Evolutionary conservation across 148 eudicot species (phyloP), one percentile per base, ranked within the genome.

Genomic region (Cornus controversa): DNA sequence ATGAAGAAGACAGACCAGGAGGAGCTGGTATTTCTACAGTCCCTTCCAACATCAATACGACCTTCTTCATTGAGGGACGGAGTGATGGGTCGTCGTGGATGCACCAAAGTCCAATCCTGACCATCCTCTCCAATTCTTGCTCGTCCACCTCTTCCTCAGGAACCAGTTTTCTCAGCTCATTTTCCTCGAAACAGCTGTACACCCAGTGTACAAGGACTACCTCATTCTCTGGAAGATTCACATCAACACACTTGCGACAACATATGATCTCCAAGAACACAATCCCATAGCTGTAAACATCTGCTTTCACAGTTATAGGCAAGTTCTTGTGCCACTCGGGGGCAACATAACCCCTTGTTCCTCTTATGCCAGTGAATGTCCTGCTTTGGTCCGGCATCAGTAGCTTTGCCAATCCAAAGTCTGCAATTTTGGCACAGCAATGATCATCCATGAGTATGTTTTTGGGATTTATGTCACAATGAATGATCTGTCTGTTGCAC

Each of bases 301-400:
- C 40, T 0, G 13, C 70, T 67, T 26, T 67, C 1, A 8, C 40
- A 1, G 40, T 67, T 67, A 67, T 15, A 7, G 40, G 34, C 40
- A 27, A 27, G 2, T 18, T 50, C 57, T 20, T 50, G 18, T 50
- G 20, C 57, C 20, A 50, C 57, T 50, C 20, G 2, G 57, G 82
- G 25, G 82, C 82, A 54, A 79, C 65, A 23, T 79, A 79, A 4
- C 77, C 82, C 29, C 69, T 67, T 8, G 77, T 79, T 20, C 82
- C 82, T 65, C 73, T 79, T 18, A 79, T 73, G 67, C 68, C 77
- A 0, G 68, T 63, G 10, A 42, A 28, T 10, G 76, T 78, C 37
- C 60, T 66, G 22, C 27, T 67, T 24, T 75, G 73, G 14, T 67
- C 40, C 11, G 37, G n/a, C 58, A 57, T 5, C 20, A 73, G 31